phyloP scores from a whole-genome alignment of 768 basidiomycete genomes.

The Tulasnella calospora region DNA sequence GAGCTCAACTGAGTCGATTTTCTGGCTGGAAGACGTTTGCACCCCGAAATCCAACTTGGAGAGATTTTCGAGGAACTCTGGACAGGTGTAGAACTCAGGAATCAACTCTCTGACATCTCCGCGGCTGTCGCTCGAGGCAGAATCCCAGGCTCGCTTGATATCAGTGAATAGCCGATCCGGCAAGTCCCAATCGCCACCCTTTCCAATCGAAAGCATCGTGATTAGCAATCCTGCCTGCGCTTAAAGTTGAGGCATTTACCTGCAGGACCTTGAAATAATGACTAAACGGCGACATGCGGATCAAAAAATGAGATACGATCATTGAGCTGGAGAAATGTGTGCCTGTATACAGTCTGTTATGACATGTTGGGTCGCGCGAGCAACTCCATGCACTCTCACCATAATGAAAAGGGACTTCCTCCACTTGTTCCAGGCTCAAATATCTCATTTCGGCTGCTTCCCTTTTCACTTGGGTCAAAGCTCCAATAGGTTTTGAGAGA shows the following conservation, averaged over 20 bases:
- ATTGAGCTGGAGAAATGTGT: constrained; percentile 96
- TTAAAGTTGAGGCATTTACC: constrained; percentile 36
- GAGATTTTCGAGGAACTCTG: constrained; percentile 84
- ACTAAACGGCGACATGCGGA: constrained; percentile 83
- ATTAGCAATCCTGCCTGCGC: background rate
- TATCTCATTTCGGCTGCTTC: constrained; percentile 76
- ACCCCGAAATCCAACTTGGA: constrained; percentile 75
- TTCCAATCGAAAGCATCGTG: constrained; percentile 22
- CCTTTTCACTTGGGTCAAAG: constrained; percentile 64
- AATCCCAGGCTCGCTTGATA: constrained; percentile 72
- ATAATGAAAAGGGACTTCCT: constrained; percentile 84
- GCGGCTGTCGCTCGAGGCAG: constrained; percentile 77
- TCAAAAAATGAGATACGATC: constrained; percentile 93
- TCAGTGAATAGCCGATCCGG: constrained; percentile 86
- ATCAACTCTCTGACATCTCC: constrained; percentile 93
- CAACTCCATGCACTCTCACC: constrained; percentile 32
- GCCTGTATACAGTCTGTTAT: constrained; percentile 36
- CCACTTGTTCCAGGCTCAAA: constrained; percentile 67
- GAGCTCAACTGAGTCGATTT: constrained; percentile 80
- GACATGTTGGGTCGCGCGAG: background rate
- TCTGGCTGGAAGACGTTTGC: constrained; percentile 66
- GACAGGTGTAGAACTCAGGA: constrained; percentile 80
- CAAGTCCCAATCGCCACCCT: constrained; percentile 94
- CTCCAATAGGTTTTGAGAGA: constrained; percentile 85
- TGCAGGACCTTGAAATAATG: constrained; percentile 91